A percentile compares a stretch with the other conserved stretches of the same genome.
These are phyloP conservation scores for Termitomyces sp. DNA, from an alignment of 1,284 basidiomycete genomes.

Conservation along the genomic window DNA sequence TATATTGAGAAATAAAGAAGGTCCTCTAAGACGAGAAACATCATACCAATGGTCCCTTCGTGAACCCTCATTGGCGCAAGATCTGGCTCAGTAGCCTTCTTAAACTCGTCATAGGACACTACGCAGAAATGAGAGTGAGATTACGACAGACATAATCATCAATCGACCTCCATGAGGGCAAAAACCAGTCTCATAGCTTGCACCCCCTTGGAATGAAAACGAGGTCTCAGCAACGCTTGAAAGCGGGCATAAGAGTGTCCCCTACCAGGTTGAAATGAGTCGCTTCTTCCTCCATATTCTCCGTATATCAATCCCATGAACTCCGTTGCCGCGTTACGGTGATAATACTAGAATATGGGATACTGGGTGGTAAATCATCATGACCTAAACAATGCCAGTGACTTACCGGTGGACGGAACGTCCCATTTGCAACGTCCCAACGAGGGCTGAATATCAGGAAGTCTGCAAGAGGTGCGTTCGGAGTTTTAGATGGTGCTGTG, in stretches of 20 bases:
- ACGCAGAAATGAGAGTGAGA: neutral
- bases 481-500: conserved; percentile 56
- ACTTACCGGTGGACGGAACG: conserved; percentile 41
- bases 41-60: conserved; percentile 50
- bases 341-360: conserved; percentile 43
- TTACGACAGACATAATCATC: neutral
- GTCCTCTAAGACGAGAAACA: neutral
- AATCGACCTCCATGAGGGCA: conserved; percentile 52
- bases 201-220: conserved; percentile 28
- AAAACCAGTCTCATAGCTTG: conserved; percentile 59
- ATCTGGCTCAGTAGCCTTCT: conserved; percentile 46
- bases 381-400: neutral
- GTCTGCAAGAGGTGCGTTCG: conserved; percentile 52
- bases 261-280: conserved; percentile 49
- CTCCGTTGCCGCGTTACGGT: conserved; percentile 58
- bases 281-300: conserved; percentile 54
- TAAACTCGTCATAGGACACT: conserved; percentile 57
- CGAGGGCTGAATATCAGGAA: conserved; percentile 59
- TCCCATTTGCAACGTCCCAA: conserved; percentile 56
- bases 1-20: neutral
- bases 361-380: neutral
- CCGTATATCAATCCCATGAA: conserved; percentile 61
- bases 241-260: neutral
- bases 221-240: neutral
- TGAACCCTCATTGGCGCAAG: conserved; percentile 45